Percentiles rank a stretch among this genome's conserved stretches.
These are phyloP conservation scores for Trypanosomatidae sp. DNA, from an alignment of 208 protist genomes.

Conservation along the genomic window DNA sequence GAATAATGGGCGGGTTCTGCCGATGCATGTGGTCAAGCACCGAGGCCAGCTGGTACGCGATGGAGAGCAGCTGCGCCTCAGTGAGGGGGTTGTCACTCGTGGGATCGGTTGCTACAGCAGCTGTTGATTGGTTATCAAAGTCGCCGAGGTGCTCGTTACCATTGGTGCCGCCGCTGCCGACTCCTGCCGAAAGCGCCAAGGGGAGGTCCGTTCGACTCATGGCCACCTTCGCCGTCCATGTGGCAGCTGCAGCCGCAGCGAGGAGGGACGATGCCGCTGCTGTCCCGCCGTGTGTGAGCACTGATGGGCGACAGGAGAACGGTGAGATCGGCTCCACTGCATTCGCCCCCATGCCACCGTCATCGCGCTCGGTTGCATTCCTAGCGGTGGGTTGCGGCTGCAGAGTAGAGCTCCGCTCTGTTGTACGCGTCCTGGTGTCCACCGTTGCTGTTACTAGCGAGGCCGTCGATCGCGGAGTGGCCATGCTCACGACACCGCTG, in stretches of 20 bases:
- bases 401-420: not conserved
- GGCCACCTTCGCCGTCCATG: conserved; percentile 15
- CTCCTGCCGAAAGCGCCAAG: not conserved
- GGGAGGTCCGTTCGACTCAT: not conserved
- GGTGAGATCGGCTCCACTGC: conserved; percentile 11
- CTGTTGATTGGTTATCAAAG: not conserved
- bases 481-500: not conserved
- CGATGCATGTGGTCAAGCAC: conserved; percentile 78
- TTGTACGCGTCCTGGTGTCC: not conserved
- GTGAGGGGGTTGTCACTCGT: conserved; percentile 48
- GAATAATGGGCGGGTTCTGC: conserved; percentile 95
- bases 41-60: conserved; percentile 75
- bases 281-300: not conserved
- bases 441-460: not conserved
- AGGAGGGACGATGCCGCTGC: not conserved
- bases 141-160: not conserved
- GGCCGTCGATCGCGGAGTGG: not conserved
- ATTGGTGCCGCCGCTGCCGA: not conserved
- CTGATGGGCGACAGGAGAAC: not conserved
- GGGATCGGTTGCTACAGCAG: conserved; percentile 8
- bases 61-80: conserved; percentile 74
- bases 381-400: not conserved
- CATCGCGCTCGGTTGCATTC: not conserved
- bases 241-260: conserved; percentile 13
- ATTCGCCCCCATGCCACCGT: not conserved